phyloP scores from a whole-genome alignment of 73 alveolate species.

The Urostyla sp. region DNA sequence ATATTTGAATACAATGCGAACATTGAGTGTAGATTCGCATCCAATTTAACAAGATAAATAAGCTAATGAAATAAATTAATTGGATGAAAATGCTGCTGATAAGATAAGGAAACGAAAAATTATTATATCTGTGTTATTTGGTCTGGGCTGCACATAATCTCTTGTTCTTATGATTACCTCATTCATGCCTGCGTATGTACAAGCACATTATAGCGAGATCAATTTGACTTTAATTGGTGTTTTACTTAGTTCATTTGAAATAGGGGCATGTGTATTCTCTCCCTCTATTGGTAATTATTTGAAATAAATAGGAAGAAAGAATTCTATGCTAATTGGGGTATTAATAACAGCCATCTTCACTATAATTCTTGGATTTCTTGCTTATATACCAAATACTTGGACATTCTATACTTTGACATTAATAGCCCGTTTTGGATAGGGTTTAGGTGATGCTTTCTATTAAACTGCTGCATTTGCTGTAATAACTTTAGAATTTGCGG shows the following conservation, averaged over 20 bases:
- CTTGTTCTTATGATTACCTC: constrained; percentile 34
- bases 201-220: neutral
- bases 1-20: too few species aligned
- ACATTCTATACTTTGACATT: constrained; percentile 16
- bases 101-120: neutral
- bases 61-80: too few species aligned
- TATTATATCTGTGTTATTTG: constrained; percentile 8
- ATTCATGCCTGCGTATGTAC: constrained; percentile 31
- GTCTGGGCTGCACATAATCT: constrained; percentile 15
- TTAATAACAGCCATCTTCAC: constrained; percentile 20
- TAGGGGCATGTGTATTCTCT: constrained; percentile 41
- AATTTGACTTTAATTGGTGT: constrained; percentile 24
- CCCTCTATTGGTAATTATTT: constrained; percentile 24
- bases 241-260: constrained; percentile 21
- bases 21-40: too few species aligned
- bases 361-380: neutral
- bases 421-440: constrained; percentile 29
- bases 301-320: constrained; percentile 38
- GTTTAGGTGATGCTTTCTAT: constrained; percentile 29
- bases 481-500: constrained; percentile 33
- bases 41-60: too few species aligned
- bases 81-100: too few species aligned
- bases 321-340: constrained; percentile 32
- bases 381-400: neutral
- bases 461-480: constrained; percentile 35